Base-by-base conservation (phyloP, 192 early-diverging fungal genomes). In the Helicostylum pulchrum region DNA sequence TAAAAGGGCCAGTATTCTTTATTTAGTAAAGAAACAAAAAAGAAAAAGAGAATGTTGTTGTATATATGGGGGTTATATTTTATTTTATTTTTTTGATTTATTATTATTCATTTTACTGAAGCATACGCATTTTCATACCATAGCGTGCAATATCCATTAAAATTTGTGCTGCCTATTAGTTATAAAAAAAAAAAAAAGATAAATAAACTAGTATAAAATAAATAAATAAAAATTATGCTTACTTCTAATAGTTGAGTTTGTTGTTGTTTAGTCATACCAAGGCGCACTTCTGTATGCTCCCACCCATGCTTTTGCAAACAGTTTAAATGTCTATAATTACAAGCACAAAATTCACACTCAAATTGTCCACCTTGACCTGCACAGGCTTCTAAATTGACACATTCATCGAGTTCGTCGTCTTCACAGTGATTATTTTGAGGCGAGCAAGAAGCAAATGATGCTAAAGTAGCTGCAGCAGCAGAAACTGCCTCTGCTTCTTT, bases 211-310 rank as follows among this genome's bases (percentile, higher is more conserved):
- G 6, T 44, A 44, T 43, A 45, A 7, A 21, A 34, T 12, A 32
- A 20, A 44, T 43, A 17, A 48, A 48, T n/a, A n/a, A 48, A 48
- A 5, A 12, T 48, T 19, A 57, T 20, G 10, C 31, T 47, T 63
- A 69, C 67, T 61, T 69, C 67, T 49, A 69, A 56, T 32, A 69
- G 15, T 55, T 69, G 67, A 32, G 61, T 61, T 61, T 67, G 66
- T 45, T 69, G 67, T 43, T 54, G 66, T 46, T 68, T 61, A 19
- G 30, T 17, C 60, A 61, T 34, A 50, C 21, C 10, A 26, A 26
- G 17, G 2, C 46, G 46, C 2, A 36, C 36, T 58, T 34, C 17
- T 11, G 34, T 58, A 53, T 64, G 62, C 34, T 64, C 62, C 48
- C 47, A 50, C 47, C 39, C 26, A 49, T 64, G 62, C 20, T 45